Evolutionary conservation across 108 stramenopile species (phyloP).

Genomic region (Pseudonitzschia pungens): DNA sequence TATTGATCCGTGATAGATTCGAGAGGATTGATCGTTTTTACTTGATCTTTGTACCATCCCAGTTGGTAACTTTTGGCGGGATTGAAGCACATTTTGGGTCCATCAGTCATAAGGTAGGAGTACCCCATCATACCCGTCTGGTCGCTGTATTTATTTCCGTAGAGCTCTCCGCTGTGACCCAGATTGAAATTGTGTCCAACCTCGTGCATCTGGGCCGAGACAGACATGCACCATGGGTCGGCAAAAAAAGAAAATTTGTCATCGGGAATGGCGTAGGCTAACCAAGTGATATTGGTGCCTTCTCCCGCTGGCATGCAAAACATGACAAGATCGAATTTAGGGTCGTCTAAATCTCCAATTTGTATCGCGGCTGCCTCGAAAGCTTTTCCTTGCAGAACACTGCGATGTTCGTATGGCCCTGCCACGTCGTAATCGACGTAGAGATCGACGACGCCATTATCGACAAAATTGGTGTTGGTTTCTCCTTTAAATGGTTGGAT

Average conservation of each 20-base stretch:
- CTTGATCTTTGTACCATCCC: conserved; percentile 44
- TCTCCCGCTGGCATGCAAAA: conserved; percentile 51
- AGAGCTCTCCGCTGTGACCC: conserved; percentile 42
- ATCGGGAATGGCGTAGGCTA: conserved; percentile 38
- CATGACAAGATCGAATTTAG: conserved; percentile 53
- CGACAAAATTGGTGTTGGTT: neutral
- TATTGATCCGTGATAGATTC: neutral
- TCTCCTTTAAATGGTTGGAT: conserved; percentile 18
- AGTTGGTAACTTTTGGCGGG: conserved; percentile 49
- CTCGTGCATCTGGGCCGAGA: conserved; percentile 55
- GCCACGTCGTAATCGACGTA: conserved; percentile 22
- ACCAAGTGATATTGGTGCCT: neutral
- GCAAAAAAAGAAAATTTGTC: conserved; percentile 39
- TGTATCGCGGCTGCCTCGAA: neutral
- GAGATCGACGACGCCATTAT: neutral
- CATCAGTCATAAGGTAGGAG: conserved; percentile 28
- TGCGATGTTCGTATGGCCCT: conserved; percentile 3
- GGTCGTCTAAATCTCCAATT: neutral
- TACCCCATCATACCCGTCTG: conserved; percentile 22
- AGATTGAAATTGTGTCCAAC: conserved; percentile 64
- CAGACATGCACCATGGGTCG: conserved; percentile 45
- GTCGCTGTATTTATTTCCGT: conserved; percentile 38
- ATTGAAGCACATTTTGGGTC: conserved; percentile 60
- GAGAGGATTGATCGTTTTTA: neutral
- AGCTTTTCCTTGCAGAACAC: neutral